These are phyloP conservation scores for Hemisphaericaspora subhashii DNA, from an alignment of 1,139 yeast genomes.

Conservation along the genomic window DNA sequence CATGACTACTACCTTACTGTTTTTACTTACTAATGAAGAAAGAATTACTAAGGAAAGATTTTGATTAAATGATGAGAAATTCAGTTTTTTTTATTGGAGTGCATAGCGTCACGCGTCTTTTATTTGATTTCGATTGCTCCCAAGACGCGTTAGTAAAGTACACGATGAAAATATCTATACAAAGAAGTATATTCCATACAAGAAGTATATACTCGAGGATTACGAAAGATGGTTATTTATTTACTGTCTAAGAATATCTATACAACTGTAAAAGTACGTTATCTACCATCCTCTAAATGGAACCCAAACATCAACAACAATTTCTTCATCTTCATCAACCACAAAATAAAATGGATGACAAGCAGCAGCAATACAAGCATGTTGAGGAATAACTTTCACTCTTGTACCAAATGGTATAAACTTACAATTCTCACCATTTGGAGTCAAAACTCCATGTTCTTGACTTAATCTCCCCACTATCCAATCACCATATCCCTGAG, in stretches of 20 bases:
- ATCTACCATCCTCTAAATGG: constrained; percentile 63
- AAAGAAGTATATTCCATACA: too few relatives aligned
- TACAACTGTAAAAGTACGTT: too few relatives aligned
- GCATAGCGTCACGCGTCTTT: neutral
- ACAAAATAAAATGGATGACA: constrained; percentile 60
- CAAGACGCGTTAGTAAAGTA: too few relatives aligned
- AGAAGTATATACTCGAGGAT: too few relatives aligned
- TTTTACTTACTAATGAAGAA: neutral
- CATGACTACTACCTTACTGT: constrained; percentile 5
- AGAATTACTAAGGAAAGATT: too few relatives aligned
- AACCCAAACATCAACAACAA: constrained; percentile 63
- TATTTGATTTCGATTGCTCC: too few relatives aligned
- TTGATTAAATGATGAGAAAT: neutral
- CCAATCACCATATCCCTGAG: constrained; percentile 48
- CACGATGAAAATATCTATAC: too few relatives aligned
- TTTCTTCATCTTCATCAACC: constrained; percentile 47
- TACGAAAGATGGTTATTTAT: too few relatives aligned
- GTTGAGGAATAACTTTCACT: constrained; percentile 65
- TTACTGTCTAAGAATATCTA: too few relatives aligned
- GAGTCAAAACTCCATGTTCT: constrained; percentile 61
- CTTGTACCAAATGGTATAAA: constrained; percentile 56
- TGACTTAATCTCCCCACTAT: constrained; percentile 58
- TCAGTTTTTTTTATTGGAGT: neutral
- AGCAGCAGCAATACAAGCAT: constrained; percentile 72
- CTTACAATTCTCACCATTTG: constrained; percentile 26